Conservation (phyloP, 2,329 filamentous ascomycete species). For the Aspergillus piperis region DNA sequence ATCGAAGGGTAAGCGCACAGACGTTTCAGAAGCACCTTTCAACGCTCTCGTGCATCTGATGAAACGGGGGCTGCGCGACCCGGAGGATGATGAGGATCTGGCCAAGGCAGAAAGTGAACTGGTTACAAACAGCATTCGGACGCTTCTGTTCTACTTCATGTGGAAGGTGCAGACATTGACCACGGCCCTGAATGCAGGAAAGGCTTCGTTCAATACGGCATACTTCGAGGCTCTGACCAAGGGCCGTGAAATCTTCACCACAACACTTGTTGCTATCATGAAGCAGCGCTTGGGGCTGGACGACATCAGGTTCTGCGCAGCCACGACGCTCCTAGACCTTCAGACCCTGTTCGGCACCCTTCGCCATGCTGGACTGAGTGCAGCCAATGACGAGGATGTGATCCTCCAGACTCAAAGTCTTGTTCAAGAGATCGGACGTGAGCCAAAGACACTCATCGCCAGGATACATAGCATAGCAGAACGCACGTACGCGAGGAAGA, state of each 20-base stretch:
- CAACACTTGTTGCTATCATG: slow-evolving; percentile 53
- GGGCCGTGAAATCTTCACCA: slow-evolving; percentile 55
- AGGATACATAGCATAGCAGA: slow-evolving; percentile 78
- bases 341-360: slow-evolving; percentile 78
- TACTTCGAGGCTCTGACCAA: slow-evolving; percentile 70
- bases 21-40: slow-evolving; percentile 50
- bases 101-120: slow-evolving; percentile 79
- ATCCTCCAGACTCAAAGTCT: slow-evolving; percentile 61
- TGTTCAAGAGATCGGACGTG: slow-evolving; percentile 67
- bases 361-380: slow-evolving; percentile 51
- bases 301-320: slow-evolving; percentile 72
- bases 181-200: slow-evolving; percentile 54
- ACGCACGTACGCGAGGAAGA: slow-evolving; percentile 72
- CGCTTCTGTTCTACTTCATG: slow-evolving; percentile 87
- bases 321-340: slow-evolving; percentile 77
- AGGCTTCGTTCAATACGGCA: slow-evolving; percentile 61
- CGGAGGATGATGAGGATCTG: slow-evolving; percentile 66
- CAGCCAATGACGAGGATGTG: slow-evolving; percentile 46
- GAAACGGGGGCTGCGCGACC: slow-evolving; percentile 67
- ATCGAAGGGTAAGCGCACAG: slow-evolving; percentile 43
- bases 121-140: slow-evolving; percentile 72
- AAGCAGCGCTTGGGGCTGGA: slow-evolving; percentile 62
- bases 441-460: slow-evolving; percentile 66
- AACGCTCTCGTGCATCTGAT: slow-evolving; percentile 72
- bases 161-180: slow-evolving; percentile 75